Evolutionary conservation across 371 early-diverging fungal species (phyloP), one percentile per base, ranked within the genome.

Genomic region (Apophysomyces sp.): DNA sequence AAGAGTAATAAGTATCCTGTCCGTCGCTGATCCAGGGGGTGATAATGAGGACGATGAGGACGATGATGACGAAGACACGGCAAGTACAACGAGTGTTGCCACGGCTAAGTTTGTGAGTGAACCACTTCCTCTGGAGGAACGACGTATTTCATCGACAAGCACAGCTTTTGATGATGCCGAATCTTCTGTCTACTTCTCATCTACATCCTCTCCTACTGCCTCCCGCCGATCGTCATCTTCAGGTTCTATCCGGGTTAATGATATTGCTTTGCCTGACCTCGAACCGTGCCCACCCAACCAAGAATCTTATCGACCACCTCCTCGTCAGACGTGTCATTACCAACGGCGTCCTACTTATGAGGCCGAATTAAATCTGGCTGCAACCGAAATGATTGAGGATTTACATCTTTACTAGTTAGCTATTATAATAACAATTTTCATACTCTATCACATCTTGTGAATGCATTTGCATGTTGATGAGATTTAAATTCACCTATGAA

Each of bases 131-230:
- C 26, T 44, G 49, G 49, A 44, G 16, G 49, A 9, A 11, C 49
- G 49, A 21, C 49, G 52, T 21, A 55, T 30, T 16, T 62, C 67
- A 0, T 54, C 52, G 3, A 55, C 62, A 16, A 59, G 59, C 30
- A 49, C 53, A 0, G 54, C 16, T 26, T 39, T 61, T 21, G 41
- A 57, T 16, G 68, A 63, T 21, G 58, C 51, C n/a, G 67, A 67
- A 58, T 67, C 67, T 5, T 61, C 62, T 13, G 41, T 68, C 2
- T 68, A 68, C 44, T 68, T 68, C 49, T 68, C 68, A n/a, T 68
- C 68, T 18, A 21, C 49, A 6, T 44, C 49, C 8, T 44, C 49
- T 18, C 49, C 49, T 7, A 18, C 49, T n/a, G 24, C 9, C 11
- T 44, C 49, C 8, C 49, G 49, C 21, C 49, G 49, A 44, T 44